These are phyloP conservation scores for Ceratocystis papillata DNA, from an alignment of 2,329 filamentous ascomycete genomes.

Conservation along the genomic window DNA sequence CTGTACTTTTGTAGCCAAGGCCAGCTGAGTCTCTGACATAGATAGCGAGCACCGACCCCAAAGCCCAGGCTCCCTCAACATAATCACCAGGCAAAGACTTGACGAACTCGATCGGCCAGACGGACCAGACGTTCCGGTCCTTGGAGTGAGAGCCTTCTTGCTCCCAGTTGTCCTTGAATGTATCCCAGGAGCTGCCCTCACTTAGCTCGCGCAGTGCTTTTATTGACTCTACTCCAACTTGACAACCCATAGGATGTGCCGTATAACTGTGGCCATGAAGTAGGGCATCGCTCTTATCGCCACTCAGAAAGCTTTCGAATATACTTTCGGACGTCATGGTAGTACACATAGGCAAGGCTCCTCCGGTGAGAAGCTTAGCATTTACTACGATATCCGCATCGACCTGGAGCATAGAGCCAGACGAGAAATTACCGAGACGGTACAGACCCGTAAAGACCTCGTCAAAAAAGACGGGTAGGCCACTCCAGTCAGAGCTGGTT, in stretches of 20 bases:
- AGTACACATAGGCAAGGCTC: conserved; percentile 63
- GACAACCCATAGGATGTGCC: conserved; percentile 69
- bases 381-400: conserved; percentile 68
- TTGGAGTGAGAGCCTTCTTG: conserved; percentile 26
- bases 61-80: conserved; percentile 57
- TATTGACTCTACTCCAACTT: conserved; percentile 61
- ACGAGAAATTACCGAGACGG: conserved; percentile 61
- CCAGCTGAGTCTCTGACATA: conserved; percentile 36
- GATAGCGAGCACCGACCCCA: conserved; percentile 66
- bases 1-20: conserved; percentile 40
- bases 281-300: conserved; percentile 66
- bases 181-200: conserved; percentile 44
- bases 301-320: conserved; percentile 58
- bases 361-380: conserved; percentile 74
- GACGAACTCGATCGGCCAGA: conserved; percentile 56
- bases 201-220: conserved; percentile 50
- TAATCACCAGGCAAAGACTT: conserved; percentile 43
- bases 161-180: conserved; percentile 40
- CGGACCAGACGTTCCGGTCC: conserved; percentile 46
- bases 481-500: conserved; percentile 46
- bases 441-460: conserved; percentile 83
- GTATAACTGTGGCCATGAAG: conserved; percentile 83
- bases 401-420: conserved; percentile 57
- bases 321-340: conserved; percentile 65
- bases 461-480: conserved; percentile 70